A percentile compares a stretch with the other conserved stretches of the same genome.
Conservation (phyloP, 2,329 filamentous ascomycete species). For the Ambrosiella xylebori region DNA sequence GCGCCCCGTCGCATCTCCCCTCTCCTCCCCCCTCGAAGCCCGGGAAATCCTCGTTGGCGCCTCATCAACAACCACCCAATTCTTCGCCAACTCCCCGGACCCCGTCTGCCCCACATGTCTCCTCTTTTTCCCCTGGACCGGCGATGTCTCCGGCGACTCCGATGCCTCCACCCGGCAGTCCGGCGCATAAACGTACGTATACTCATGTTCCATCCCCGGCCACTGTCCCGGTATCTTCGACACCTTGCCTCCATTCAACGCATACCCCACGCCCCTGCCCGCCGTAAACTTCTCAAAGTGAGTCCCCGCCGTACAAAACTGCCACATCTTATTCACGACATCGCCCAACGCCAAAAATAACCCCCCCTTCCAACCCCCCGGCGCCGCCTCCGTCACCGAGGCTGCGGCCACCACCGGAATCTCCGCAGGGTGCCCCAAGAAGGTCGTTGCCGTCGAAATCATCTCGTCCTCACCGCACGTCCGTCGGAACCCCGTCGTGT, state of each 20-base stretch:
- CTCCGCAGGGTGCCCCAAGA: too few species aligned
- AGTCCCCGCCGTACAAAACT: slow-evolving; percentile 50
- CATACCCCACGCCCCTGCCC: slow-evolving; percentile 60
- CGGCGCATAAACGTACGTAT: slow-evolving; percentile 16
- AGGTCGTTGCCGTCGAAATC: too few species aligned
- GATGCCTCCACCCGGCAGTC: slow-evolving; percentile 25
- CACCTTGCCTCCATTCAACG: slow-evolving; percentile 25
- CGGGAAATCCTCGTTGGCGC: background rate
- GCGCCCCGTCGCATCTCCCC: slow-evolving; percentile 16
- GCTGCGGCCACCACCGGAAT: too few species aligned
- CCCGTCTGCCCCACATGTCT: slow-evolving; percentile 25
- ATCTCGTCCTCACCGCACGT: too few species aligned
- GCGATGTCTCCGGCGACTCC: slow-evolving; percentile 34
- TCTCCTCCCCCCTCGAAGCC: too few species aligned
- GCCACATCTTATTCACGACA: slow-evolving; percentile 62
- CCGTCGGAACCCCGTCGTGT: too few species aligned
- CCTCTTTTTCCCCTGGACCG: slow-evolving; percentile 29
- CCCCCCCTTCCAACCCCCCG: slow-evolving; percentile 19
- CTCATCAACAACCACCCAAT: slow-evolving; percentile 53
- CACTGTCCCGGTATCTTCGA: slow-evolving; percentile 12
- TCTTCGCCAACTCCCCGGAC: slow-evolving; percentile 29
- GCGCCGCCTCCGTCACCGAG: too few species aligned
- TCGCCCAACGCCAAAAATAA: slow-evolving; percentile 42
- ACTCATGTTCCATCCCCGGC: slow-evolving; percentile 13
- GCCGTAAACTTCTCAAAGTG: slow-evolving; percentile 76